These are phyloP conservation scores for Balakata baccata DNA, from an alignment of 345 rosid species.

Conservation along the genomic window DNA sequence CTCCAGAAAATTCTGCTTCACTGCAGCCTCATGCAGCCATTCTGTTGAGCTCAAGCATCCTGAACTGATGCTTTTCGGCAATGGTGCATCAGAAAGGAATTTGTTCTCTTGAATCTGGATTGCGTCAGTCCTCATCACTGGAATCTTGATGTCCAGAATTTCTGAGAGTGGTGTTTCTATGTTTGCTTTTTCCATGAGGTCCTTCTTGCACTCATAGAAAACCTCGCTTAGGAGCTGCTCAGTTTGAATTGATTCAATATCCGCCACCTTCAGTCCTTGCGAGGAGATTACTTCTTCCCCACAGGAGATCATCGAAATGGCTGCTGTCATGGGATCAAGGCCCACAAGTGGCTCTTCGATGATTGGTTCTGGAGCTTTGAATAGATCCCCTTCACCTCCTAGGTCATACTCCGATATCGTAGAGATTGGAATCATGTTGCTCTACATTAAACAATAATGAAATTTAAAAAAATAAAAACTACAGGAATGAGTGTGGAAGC, in stretches of 20 bases:
- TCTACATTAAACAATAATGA: slow-evolving; percentile 35
- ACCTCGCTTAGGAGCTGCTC: slow-evolving; percentile 71
- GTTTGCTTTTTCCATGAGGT: slow-evolving; percentile 61
- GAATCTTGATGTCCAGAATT: slow-evolving; percentile 57
- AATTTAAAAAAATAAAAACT: not conserved
- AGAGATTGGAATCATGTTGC: slow-evolving; percentile 40
- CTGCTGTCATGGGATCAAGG: slow-evolving; percentile 70
- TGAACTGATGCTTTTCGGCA: slow-evolving; percentile 72
- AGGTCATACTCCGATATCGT: slow-evolving; percentile 70
- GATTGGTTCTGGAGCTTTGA: slow-evolving; percentile 84
- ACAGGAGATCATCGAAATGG: slow-evolving; percentile 74
- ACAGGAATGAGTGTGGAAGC: too few relatives aligned
- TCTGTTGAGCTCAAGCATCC: slow-evolving; percentile 73
- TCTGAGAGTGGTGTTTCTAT: slow-evolving; percentile 49
- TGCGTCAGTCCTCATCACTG: slow-evolving; percentile 38
- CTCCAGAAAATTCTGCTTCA: slow-evolving; percentile 60
- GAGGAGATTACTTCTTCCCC: slow-evolving; percentile 62
- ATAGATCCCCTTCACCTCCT: slow-evolving; percentile 86
- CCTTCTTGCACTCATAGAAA: slow-evolving; percentile 77
- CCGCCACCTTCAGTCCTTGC: slow-evolving; percentile 56
- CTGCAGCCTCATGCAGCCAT: slow-evolving; percentile 44
- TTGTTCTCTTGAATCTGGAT: slow-evolving; percentile 40
- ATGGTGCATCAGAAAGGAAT: slow-evolving; percentile 31
- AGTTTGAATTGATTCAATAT: slow-evolving; percentile 55
- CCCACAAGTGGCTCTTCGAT: slow-evolving; percentile 58